A percentile compares a stretch with the other conserved stretches of the same genome.
phyloP scores from a whole-genome alignment of 148 eudicot species.

The Arctostaphylos glauca region DNA sequence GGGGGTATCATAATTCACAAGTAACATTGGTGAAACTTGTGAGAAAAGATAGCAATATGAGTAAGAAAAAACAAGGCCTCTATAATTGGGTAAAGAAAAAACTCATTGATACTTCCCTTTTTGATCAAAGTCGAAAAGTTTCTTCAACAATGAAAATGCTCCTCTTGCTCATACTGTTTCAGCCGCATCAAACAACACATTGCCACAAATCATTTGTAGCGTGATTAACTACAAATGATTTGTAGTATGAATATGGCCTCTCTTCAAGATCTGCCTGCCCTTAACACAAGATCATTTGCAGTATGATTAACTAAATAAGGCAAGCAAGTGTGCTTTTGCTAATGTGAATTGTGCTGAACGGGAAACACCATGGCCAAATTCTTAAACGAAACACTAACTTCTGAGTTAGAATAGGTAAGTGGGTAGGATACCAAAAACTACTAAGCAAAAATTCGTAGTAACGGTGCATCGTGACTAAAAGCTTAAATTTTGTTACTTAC shows the following conservation, averaged over 20 bases:
- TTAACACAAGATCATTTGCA: not conserved
- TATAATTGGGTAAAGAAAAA: not conserved
- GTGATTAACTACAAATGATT: too few species aligned
- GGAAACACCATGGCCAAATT: not conserved
- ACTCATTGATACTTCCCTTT: not conserved
- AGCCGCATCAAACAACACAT: not conserved
- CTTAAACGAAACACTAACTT: not conserved
- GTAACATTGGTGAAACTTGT: not conserved
- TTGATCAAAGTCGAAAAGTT: not conserved
- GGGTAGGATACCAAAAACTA: not conserved
- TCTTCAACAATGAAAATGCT: not conserved
- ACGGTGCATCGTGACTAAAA: not conserved
- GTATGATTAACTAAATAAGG: not conserved
- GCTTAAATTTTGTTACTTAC: not conserved
- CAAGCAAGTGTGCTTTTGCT: not conserved
- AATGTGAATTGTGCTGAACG: not conserved
- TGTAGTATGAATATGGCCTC: not conserved
- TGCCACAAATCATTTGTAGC: not conserved
- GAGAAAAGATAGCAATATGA: not conserved
- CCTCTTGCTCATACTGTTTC: not conserved
- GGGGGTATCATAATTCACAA: too few species aligned
- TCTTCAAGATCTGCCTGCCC: not conserved
- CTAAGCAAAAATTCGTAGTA: not conserved
- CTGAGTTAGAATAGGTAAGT: not conserved
- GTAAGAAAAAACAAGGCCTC: not conserved